These are phyloP conservation scores for Penicillium capsulatum DNA, from an alignment of 2,329 filamentous ascomycete genomes.

Conservation along the genomic window DNA sequence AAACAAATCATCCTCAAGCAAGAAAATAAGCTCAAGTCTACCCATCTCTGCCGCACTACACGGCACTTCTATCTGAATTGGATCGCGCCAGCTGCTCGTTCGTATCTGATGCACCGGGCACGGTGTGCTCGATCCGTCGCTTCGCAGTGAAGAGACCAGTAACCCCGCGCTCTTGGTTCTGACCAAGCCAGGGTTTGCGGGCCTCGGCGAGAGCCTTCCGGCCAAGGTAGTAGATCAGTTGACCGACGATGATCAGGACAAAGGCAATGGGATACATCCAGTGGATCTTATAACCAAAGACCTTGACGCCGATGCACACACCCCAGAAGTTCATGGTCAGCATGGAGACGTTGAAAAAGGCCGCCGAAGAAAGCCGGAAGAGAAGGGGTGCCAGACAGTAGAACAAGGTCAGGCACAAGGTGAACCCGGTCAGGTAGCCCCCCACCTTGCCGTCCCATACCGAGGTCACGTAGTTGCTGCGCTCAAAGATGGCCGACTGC, in stretches of 20 bases:
- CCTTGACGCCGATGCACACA: slow-evolving; percentile 81
- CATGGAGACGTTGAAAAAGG: slow-evolving; percentile 94
- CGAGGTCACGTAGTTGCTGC: slow-evolving; percentile 61
- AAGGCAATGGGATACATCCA: slow-evolving; percentile 96
- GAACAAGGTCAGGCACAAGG: slow-evolving; percentile 74
- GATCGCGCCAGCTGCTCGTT: slow-evolving; percentile 9
- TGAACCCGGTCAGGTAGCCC: slow-evolving; percentile 87
- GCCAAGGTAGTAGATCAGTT: slow-evolving; percentile 81
- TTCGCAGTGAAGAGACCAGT: slow-evolving; percentile 81
- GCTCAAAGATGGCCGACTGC: slow-evolving; percentile 89
- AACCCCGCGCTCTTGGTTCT: slow-evolving; percentile 76
- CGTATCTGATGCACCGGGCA: slow-evolving; percentile 11
- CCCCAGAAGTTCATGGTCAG: slow-evolving; percentile 97
- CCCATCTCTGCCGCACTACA: slow-evolving; percentile 1
- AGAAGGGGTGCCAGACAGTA: slow-evolving; percentile 84
- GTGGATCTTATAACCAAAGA: slow-evolving; percentile 76
- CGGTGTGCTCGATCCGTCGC: slow-evolving; percentile 55
- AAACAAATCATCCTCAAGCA: no score
- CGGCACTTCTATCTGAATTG: slow-evolving; percentile 11
- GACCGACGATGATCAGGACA: slow-evolving; percentile 80
- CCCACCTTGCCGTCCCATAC: slow-evolving; percentile 64
- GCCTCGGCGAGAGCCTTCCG: slow-evolving; percentile 79
- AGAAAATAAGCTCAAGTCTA: no score
- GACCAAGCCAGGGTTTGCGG: slow-evolving; percentile 91
- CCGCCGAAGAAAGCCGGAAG: slow-evolving; percentile 82